Percentiles rank a stretch among this genome's conserved stretches.
Evolutionary conservation across 2,329 filamentous ascomycete species (phyloP).

Genomic region (Amauroascus niger): DNA sequence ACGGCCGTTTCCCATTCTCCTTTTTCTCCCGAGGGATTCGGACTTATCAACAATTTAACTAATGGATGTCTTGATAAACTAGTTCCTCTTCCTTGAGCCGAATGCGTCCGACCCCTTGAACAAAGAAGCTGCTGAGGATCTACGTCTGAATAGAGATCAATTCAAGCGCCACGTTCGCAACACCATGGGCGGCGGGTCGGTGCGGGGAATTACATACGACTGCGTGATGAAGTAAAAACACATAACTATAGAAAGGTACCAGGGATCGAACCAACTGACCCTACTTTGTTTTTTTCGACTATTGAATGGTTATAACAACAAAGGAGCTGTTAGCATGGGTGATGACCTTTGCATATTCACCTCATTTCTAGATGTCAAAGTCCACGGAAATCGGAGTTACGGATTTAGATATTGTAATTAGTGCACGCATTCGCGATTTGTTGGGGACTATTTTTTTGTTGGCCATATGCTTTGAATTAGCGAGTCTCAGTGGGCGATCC

Average conservation of each 20-base stretch:
- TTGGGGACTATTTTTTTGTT: too few species aligned
- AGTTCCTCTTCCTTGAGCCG: slow-evolving; percentile 96
- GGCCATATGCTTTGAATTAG: too few species aligned
- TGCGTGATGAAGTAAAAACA: slow-evolving; percentile 59
- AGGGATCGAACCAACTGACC: background rate
- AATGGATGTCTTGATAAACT: slow-evolving; percentile 11
- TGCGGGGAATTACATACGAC: slow-evolving; percentile 67
- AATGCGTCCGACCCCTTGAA: slow-evolving; percentile 97
- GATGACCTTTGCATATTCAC: too few species aligned
- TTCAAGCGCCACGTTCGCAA: slow-evolving; percentile 86
- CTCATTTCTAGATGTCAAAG: background rate
- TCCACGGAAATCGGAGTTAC: background rate
- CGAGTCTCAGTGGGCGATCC: too few species aligned
- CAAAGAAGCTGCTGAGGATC: slow-evolving; percentile 91
- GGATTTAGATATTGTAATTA: background rate
- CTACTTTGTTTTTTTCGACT: too few species aligned
- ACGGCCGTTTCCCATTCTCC: too few species aligned
- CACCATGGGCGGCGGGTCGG: slow-evolving; percentile 69
- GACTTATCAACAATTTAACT: background rate
- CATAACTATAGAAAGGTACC: background rate
- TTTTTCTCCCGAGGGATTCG: too few species aligned
- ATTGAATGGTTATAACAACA: too few species aligned
- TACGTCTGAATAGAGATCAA: slow-evolving; percentile 71
- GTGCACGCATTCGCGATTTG: background rate
- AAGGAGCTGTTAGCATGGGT: too few species aligned